Conservation (phyloP, 208 protist species). For the Lotmaria passim region DNA sequence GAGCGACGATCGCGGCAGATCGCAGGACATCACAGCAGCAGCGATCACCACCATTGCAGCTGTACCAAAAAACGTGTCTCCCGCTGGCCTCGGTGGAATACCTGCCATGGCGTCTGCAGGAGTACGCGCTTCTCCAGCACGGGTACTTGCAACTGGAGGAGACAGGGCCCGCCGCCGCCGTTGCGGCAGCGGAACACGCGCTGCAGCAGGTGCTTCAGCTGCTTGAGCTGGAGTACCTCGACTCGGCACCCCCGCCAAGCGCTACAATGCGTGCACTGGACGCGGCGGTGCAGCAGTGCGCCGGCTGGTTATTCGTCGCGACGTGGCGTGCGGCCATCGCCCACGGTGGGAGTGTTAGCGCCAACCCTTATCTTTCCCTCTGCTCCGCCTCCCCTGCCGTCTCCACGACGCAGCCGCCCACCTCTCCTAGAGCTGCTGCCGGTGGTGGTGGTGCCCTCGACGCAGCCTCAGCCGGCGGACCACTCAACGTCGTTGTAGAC, state of each 20-base stretch:
- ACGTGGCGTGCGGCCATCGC: constrained; percentile 22
- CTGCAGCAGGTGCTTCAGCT: constrained; percentile 59
- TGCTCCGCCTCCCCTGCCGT: neutral
- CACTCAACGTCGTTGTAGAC: neutral
- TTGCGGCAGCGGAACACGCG: constrained; percentile 49
- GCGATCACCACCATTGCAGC: neutral
- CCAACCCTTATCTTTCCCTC: neutral
- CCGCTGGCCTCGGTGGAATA: constrained; percentile 73
- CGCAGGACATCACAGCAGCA: constrained; percentile 2
- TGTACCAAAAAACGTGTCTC: constrained; percentile 31
- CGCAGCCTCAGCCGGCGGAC: neutral
- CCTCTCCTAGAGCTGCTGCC: neutral
- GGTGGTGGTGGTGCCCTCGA: neutral
- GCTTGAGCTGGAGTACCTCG: constrained; percentile 72
- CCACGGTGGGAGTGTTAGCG: constrained; percentile 7
- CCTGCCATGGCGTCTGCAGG: constrained; percentile 71
- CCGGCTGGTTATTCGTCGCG: constrained; percentile 23
- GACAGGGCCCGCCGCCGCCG: constrained; percentile 43
- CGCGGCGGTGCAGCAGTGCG: constrained; percentile 44
- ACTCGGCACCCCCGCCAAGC: constrained; percentile 63
- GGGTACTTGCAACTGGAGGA: constrained; percentile 55
- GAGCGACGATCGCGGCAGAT: neutral
- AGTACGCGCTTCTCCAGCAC: constrained; percentile 65
- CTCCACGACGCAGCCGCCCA: neutral
- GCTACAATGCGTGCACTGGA: constrained; percentile 46